Base-by-base conservation (phyloP, 2,329 filamentous ascomycete genomes). In the Cladobotryum protrusum region DNA sequence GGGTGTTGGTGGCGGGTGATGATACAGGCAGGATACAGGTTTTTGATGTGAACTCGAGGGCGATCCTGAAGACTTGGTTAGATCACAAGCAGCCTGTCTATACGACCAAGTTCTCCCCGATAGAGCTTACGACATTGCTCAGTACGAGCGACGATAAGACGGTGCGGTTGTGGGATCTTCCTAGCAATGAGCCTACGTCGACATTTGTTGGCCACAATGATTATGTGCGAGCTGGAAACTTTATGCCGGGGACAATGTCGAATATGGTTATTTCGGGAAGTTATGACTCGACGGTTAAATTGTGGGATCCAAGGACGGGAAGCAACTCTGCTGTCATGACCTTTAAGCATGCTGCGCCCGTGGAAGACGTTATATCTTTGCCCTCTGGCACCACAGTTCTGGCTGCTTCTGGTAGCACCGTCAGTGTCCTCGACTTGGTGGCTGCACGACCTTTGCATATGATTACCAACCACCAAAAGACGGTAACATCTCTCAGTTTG, bases 381-480 rank as follows among this genome's bases (percentile, higher is more conserved):
- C 84, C 88, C 8, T 88, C 87, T 2, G 90, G 89, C 43, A 96
- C 91, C 4, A 90, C 88, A 4, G 75, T 99, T 19, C 78, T 96
- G 33, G 90, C 90, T 12, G 82, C 92, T 2, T 83, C 90, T 15
- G 91, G 88, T 51, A 95, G 88, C 63, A 82, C 87, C 54, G 89
- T 99, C 61, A 90, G 87, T 5, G 89, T 99, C 11, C 78, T 99
- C 54, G 93, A 99, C 66, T 79, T 99, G 41, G 86, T 97, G 14
- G 92, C 91, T 45, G 93, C 88, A 20, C 89, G 89, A 63, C 90
- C 92, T 4, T 74, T 96, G 51, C 86, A 90, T 59, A 76, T 95
- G 63, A 85, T 99, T 55, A 85, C 85, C 59, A 97, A 95, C 66
- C 93, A 99, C 69, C 93, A 99, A 65, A 99, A 97, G 81, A 96